Percentiles rank a stretch among this genome's conserved stretches.
Evolutionary conservation across 1,284 basidiomycete genomes (phyloP).

Genomic region (Ceratobasidium papillatum): DNA sequence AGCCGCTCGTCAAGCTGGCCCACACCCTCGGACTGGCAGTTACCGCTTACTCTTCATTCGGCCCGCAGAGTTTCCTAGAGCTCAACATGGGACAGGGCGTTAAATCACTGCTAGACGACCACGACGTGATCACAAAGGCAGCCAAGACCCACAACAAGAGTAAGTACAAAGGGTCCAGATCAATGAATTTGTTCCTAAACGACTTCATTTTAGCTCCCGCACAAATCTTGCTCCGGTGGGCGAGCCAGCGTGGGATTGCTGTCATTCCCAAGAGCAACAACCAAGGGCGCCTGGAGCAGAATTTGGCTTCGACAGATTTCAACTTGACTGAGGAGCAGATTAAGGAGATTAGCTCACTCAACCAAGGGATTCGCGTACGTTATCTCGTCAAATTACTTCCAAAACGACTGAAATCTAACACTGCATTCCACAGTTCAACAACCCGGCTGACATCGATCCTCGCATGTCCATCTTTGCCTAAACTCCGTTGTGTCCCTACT

Average conservation of each 20-base stretch:
- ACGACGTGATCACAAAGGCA: slow-evolving; percentile 59
- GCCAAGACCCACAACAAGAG: slow-evolving; percentile 66
- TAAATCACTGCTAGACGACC: slow-evolving; percentile 60
- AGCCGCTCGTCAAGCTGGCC: slow-evolving; percentile 66
- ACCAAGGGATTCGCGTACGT: slow-evolving; percentile 68
- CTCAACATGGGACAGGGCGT: slow-evolving; percentile 64
- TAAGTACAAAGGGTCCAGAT: slow-evolving; percentile 50
- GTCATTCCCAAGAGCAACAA: slow-evolving; percentile 81
- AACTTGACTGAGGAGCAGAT: slow-evolving; percentile 68
- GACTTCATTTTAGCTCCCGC: slow-evolving; percentile 57
- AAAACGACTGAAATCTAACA: slow-evolving; percentile 34
- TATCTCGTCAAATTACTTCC: background rate
- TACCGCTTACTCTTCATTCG: slow-evolving; percentile 83
- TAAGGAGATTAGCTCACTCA: slow-evolving; percentile 66
- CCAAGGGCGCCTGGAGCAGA: slow-evolving; percentile 63
- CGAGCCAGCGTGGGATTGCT: slow-evolving; percentile 76
- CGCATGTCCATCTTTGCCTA: slow-evolving; percentile 73
- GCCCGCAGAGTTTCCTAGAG: slow-evolving; percentile 73
- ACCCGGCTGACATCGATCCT: slow-evolving; percentile 71
- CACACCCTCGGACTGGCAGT: slow-evolving; percentile 70
- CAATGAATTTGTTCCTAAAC: background rate
- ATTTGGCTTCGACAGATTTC: slow-evolving; percentile 67
- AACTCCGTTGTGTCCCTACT: slow-evolving; percentile 53
- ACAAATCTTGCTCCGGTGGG: slow-evolving; percentile 79
- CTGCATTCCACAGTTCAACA: slow-evolving; percentile 60